Percentiles rank a stretch among this genome's conserved stretches.
These are phyloP conservation scores for Dictyostelium purpureum DNA, from an alignment of 78 protist species.

Conservation along the genomic window DNA sequence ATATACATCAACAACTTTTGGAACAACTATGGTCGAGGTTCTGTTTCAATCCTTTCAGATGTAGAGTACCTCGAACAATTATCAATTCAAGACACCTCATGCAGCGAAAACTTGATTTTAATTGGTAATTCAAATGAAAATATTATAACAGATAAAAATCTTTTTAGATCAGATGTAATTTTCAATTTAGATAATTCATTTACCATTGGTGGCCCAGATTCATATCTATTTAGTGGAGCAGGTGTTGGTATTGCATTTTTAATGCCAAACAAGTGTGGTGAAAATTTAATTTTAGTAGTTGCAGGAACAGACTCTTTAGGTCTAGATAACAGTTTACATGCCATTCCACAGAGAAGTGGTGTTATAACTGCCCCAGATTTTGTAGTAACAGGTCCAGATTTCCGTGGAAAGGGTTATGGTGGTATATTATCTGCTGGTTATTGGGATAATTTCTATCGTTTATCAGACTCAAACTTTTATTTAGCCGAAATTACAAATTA, in stretches of 20 bases:
- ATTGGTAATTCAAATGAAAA: slow-evolving; percentile 37
- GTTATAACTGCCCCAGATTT: slow-evolving; percentile 25
- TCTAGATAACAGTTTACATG: slow-evolving; percentile 18
- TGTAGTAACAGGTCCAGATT: slow-evolving; percentile 37
- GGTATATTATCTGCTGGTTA: slow-evolving; percentile 40
- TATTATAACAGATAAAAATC: neutral
- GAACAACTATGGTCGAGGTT: slow-evolving; percentile 51
- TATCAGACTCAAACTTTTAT: slow-evolving; percentile 7
- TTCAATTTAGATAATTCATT: slow-evolving; percentile 11
- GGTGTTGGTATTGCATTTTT: slow-evolving; percentile 27
- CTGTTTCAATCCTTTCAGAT: slow-evolving; percentile 3
- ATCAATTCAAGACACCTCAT: neutral
- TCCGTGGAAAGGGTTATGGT: slow-evolving; percentile 43
- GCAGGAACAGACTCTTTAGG: slow-evolving; percentile 13
- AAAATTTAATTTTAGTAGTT: slow-evolving; percentile 17
- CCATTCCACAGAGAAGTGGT: slow-evolving; percentile 45
- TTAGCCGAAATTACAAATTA: slow-evolving; percentile 2
- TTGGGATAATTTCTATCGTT: neutral
- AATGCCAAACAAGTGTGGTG: slow-evolving; percentile 40
- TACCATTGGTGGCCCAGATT: neutral
- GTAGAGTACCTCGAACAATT: neutral
- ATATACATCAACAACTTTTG: slow-evolving; percentile 3
- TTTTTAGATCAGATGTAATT: neutral
- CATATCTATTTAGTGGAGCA: neutral
- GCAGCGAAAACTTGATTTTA: slow-evolving; percentile 13